Evolutionary conservation across 176 grass and related monocot species (phyloP), one percentile per base, ranked within the genome.

Genomic region (Carex myosuroides): DNA sequence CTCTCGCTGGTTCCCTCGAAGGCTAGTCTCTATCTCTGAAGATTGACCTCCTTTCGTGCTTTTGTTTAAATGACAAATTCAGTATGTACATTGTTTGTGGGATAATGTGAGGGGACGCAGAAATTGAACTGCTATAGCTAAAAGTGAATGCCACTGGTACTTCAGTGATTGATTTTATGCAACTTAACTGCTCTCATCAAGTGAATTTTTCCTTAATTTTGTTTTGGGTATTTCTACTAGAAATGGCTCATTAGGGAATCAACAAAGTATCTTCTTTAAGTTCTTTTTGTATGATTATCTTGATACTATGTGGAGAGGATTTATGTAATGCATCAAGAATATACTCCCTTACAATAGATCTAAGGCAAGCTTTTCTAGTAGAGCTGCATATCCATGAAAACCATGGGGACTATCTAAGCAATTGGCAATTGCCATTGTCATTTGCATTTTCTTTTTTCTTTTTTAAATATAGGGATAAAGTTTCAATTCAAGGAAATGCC

Each of bases 401-500:
- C 16, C 24, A 11, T 13, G 18, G 3, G 0, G 11, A 53, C 20
- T 22, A 53, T 26, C 0, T 22, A 46, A 4, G 17, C 26, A 17
- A 56, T 64, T 13, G 26, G 8, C 26, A 17, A 56, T 64, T 13
- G 26, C 7, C 37, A 11, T 50, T 50, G 8, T 50, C 22, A 9
- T 32, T 57, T 54, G 10, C n/a, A 81, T 29, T 13, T 81, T 32
- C 10, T 1, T 68, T 53, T 37, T 16, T 64, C 4, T 33, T 33
- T 33, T 33, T 33, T 53, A 16, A 0, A 29, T 46, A 8, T 85
- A 98, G 92, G 92, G 26, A 84, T 94, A 56, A 87, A 90, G 50
- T 89, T 98, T 84, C 53, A 72, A 0, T 98, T 87, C 86, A 54
- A 64, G 68, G 92, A 93, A 79, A 86, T 89, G 95, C 88, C 90